These are phyloP conservation scores for Candida piceae DNA, from an alignment of 805 yeast species.

Conservation along the genomic window DNA sequence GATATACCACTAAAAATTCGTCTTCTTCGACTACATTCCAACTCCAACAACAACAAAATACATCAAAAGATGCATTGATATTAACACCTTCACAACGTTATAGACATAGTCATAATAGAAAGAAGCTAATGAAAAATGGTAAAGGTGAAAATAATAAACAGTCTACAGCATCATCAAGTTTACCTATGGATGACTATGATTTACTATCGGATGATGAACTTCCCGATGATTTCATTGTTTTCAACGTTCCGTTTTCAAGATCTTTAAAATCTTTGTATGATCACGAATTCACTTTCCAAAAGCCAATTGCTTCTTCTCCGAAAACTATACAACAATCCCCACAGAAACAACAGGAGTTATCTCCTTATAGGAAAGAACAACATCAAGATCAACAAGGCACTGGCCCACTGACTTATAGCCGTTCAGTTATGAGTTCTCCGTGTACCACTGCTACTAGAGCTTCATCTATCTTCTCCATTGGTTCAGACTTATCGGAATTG, in stretches of 20 bases:
- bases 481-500: slow-evolving; percentile 26
- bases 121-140: slow-evolving; percentile 6
- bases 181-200: slow-evolving; percentile 18
- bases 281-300: slow-evolving; percentile 30
- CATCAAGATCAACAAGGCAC: too few relatives aligned
- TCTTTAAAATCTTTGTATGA: slow-evolving; percentile 39
- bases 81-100: slow-evolving; percentile 26
- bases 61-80: slow-evolving; percentile 3
- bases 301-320: slow-evolving; percentile 6
- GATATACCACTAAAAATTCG: too few relatives aligned
- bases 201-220: slow-evolving; percentile 47
- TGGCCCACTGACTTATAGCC: too few relatives aligned
- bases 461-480: slow-evolving; percentile 40
- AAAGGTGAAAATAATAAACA: background rate
- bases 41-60: background rate
- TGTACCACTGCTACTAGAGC: slow-evolving; percentile 38
- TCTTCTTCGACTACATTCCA: too few relatives aligned
- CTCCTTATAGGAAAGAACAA: too few relatives aligned
- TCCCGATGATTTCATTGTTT: slow-evolving; percentile 49
- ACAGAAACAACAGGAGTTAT: too few relatives aligned
- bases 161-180: background rate
- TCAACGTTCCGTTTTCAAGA: slow-evolving; percentile 61
- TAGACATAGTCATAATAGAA: slow-evolving; percentile 20
- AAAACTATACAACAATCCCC: too few relatives aligned
- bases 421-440: slow-evolving; percentile 26